These are phyloP conservation scores for Ogataea thermomethanolica DNA, from an alignment of 805 yeast genomes.

Conservation along the genomic window DNA sequence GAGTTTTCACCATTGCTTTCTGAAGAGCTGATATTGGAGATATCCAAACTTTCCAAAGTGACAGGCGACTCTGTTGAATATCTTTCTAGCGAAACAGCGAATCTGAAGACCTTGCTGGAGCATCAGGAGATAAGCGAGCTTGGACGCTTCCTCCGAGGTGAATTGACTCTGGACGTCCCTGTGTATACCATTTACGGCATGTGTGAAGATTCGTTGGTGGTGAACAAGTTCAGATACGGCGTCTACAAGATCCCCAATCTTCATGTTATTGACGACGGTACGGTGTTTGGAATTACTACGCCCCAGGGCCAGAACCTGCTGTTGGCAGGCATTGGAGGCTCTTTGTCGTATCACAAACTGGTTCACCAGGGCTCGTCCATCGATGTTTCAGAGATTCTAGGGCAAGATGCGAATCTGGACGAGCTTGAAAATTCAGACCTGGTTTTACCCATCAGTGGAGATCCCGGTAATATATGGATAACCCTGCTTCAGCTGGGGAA, in stretches of 20 bases:
- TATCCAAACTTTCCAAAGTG: constrained; percentile 49
- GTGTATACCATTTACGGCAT: constrained; percentile 78
- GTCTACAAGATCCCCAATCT: constrained; percentile 53
- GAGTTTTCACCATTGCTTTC: constrained; percentile 61
- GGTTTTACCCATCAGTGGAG: constrained; percentile 52
- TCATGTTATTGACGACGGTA: constrained; percentile 56
- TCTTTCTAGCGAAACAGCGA: constrained; percentile 35
- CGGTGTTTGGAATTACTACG: constrained; percentile 41
- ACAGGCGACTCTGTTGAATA: constrained; percentile 40
- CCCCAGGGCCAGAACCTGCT: constrained; percentile 44
- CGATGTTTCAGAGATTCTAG: constrained; percentile 32
- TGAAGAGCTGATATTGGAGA: constrained; percentile 44
- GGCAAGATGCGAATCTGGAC: constrained; percentile 21
- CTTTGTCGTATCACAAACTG: constrained; percentile 59
- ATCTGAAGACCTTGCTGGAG: constrained; percentile 34
- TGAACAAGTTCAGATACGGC: constrained; percentile 59
- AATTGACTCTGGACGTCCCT: constrained; percentile 46
- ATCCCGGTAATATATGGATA: constrained; percentile 71
- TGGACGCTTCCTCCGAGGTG: constrained; percentile 44
- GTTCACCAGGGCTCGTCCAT: constrained; percentile 60
- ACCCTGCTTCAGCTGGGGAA: constrained; percentile 69
- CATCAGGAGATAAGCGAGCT: constrained; percentile 49
- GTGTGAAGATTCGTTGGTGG: constrained; percentile 66
- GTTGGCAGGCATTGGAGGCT: constrained; percentile 71
- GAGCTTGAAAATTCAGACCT: constrained; percentile 24